These are phyloP conservation scores for Posidonia oceanica DNA, from an alignment of 116 monocot genomes.

Conservation along the genomic window DNA sequence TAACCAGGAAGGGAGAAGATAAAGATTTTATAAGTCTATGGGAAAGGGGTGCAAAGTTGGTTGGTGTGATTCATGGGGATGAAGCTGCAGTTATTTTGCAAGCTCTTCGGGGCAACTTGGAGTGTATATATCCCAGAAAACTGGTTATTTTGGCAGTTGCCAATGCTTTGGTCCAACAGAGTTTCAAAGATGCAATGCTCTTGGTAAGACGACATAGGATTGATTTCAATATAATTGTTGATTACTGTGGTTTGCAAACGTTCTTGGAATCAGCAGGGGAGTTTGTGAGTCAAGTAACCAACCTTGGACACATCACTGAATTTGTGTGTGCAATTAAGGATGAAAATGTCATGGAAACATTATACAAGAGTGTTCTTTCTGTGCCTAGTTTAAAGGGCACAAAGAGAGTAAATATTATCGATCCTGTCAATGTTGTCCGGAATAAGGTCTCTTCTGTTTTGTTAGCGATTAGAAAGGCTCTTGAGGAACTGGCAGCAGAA, in stretches of 20 bases:
- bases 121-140: conserved; percentile 90
- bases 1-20: conserved; percentile 21
- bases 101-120: conserved; percentile 75
- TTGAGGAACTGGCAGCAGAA: conserved; percentile 51
- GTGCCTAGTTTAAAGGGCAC: conserved; percentile 10
- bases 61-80: conserved; percentile 86
- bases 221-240: conserved; percentile 87
- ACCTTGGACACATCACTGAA: conserved; percentile 78
- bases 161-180: conserved; percentile 55
- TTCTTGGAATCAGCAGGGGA: conserved; percentile 56
- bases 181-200: conserved; percentile 64
- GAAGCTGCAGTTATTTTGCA: conserved; percentile 84
- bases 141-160: conserved; percentile 68
- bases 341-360: conserved; percentile 56
- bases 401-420: conserved; percentile 1
- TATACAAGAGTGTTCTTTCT: conserved; percentile 49
- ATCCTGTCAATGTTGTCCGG: conserved; percentile 1
- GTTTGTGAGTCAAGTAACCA: conserved; percentile 77
- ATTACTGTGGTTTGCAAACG: conserved; percentile 66
- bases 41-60: conserved; percentile 85
- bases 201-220: conserved; percentile 97
- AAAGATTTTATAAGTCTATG: conserved; percentile 53
- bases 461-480: conserved; percentile 46
- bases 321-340: conserved; percentile 86
- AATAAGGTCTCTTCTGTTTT: conserved; percentile 65